phyloP scores from a whole-genome alignment of 352 stramenopile species.

The Phytophthora pinifolia region DNA sequence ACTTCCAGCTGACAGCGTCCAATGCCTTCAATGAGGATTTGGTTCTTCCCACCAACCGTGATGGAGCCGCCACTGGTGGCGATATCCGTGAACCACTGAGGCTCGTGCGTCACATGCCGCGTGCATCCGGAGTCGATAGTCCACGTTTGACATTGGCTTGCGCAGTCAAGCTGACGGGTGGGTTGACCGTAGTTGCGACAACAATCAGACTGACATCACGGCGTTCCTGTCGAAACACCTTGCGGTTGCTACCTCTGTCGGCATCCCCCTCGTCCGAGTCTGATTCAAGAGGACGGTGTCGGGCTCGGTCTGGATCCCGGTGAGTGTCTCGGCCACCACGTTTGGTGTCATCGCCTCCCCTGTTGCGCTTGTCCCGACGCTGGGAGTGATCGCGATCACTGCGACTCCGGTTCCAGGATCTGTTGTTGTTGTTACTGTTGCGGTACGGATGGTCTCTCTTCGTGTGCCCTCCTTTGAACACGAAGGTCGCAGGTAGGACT shows the following conservation, averaged over 20 bases:
- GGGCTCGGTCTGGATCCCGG: neutral
- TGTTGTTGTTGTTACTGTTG: conserved; percentile 1
- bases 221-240: conserved; percentile 1
- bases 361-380: neutral
- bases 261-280: neutral
- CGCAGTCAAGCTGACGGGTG: neutral
- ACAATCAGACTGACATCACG: conserved; percentile 3
- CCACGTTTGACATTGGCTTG: conserved; percentile 1
- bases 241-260: too few species aligned
- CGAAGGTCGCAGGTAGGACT: conserved; percentile 4
- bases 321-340: neutral
- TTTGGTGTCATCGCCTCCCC: neutral
- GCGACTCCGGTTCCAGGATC: too few species aligned
- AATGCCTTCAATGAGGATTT: conserved; percentile 15
- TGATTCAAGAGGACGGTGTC: neutral
- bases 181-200: neutral
- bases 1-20: conserved; percentile 18
- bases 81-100: conserved; percentile 14
- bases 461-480: neutral
- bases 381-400: too few species aligned
- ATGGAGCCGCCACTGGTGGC: conserved; percentile 7
- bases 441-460: conserved; percentile 4
- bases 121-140: conserved; percentile 17
- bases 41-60: conserved; percentile 17
- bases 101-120: conserved; percentile 16